phyloP scores from a whole-genome alignment of 2,329 filamentous ascomycete species.

The Ophiostoma sp. region DNA sequence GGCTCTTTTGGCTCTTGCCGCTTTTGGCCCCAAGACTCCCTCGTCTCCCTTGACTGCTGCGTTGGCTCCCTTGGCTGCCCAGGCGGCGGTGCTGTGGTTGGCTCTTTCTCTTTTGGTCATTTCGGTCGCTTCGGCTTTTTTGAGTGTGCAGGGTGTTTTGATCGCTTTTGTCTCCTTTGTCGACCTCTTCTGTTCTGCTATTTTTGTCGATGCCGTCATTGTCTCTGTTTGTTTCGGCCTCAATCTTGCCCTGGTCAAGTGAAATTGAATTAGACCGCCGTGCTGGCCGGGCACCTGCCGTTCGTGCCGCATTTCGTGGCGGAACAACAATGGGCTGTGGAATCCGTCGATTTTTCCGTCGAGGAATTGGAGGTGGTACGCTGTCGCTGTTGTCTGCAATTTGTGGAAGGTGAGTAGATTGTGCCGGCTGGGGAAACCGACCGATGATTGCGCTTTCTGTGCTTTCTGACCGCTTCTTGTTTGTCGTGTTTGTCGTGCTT shows the following conservation, averaged over 20 bases:
- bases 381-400: not conserved
- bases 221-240: not conserved
- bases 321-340: constrained; percentile 41
- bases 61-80: constrained; percentile 5
- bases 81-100: not conserved
- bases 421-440: not conserved
- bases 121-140: not conserved
- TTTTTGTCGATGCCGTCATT: not conserved
- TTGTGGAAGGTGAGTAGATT: not conserved
- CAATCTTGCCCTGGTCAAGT: not conserved
- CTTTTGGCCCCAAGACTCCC: not conserved
- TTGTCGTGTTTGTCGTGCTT: not conserved
- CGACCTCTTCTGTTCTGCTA: not conserved
- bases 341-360: constrained; percentile 25
- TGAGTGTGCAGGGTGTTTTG: not conserved
- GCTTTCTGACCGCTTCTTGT: not conserved
- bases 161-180: constrained; percentile 1
- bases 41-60: constrained; percentile 14
- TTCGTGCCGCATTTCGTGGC: not conserved
- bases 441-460: not conserved
- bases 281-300: not conserved
- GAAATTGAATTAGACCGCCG: not conserved
- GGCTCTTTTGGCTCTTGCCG: not conserved
- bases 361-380: not conserved
- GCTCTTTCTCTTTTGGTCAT: not conserved